Conservation (phyloP, 768 basidiomycete genomes). For the Mycena venus region DNA sequence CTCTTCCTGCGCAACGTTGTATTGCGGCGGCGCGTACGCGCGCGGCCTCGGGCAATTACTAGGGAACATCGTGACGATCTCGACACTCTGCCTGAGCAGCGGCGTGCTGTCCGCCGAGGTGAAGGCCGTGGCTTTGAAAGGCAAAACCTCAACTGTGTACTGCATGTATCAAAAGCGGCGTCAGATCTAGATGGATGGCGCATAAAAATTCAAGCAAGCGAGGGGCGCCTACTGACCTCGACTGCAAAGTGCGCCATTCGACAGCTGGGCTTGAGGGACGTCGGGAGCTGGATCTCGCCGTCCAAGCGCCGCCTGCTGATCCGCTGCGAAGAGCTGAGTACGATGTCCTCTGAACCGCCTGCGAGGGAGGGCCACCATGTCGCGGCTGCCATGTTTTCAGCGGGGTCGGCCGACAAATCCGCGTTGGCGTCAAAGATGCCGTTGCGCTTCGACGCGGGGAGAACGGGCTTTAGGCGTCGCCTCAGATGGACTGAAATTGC, state of each 20-base stretch:
- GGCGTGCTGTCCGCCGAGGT: slow-evolving; percentile 8
- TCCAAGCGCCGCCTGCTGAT: slow-evolving; percentile 18
- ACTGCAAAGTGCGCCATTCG: slow-evolving; percentile 34
- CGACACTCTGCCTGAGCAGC: slow-evolving; percentile 28
- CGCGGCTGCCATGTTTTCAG: slow-evolving; percentile 24
- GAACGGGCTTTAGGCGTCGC: slow-evolving; percentile 24
- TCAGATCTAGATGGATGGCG: neutral
- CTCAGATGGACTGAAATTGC: slow-evolving; percentile 28
- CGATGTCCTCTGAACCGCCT: neutral
- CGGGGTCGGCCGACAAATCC: slow-evolving; percentile 28
- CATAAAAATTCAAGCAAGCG: neutral
- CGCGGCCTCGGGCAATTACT: slow-evolving; percentile 20
- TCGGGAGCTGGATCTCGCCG: slow-evolving; percentile 34
- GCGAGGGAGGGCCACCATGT: slow-evolving; percentile 30
- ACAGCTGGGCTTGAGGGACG: slow-evolving; percentile 30
- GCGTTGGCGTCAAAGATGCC: slow-evolving; percentile 35
- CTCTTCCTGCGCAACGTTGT: slow-evolving; percentile 25
- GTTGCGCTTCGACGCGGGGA: slow-evolving; percentile 26
- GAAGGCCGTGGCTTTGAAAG: slow-evolving; percentile 36
- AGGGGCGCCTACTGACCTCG: slow-evolving; percentile 22
- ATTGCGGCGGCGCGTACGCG: slow-evolving; percentile 33
- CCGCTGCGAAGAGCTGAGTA: neutral
- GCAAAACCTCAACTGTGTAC: slow-evolving; percentile 37
- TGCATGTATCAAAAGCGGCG: neutral
- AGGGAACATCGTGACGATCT: slow-evolving; percentile 34